Evolutionary conservation across 176 grass and related monocot genomes (phyloP).

Genomic region (Eragrostis nindensis): DNA sequence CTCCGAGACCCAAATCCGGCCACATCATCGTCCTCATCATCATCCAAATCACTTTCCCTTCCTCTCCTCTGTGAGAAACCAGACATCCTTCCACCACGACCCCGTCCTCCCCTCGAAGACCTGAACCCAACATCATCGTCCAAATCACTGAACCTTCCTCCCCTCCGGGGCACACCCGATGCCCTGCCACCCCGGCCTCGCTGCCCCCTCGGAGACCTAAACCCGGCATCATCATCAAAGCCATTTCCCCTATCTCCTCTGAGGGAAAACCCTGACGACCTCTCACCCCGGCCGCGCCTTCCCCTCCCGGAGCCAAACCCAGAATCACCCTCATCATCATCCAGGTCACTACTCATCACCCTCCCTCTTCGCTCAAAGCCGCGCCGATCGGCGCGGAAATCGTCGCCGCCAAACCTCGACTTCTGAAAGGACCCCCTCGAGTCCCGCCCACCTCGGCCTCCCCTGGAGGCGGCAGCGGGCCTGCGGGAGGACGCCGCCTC

Average conservation of each 20-base stretch:
- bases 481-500: slow-evolving; percentile 26
- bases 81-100: slow-evolving; percentile 26
- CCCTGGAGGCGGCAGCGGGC: slow-evolving; percentile 33
- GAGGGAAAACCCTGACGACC: slow-evolving; percentile 33
- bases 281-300: slow-evolving; percentile 35
- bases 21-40: neutral
- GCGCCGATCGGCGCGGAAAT: slow-evolving; percentile 43
- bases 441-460: slow-evolving; percentile 46
- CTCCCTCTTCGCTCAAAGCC: slow-evolving; percentile 47
- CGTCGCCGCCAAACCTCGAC: slow-evolving; percentile 52
- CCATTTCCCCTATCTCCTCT: slow-evolving; percentile 51
- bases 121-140: slow-evolving; percentile 52
- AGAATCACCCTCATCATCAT: slow-evolving; percentile 40
- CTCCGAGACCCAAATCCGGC: slow-evolving; percentile 48
- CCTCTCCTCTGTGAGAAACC: slow-evolving; percentile 45
- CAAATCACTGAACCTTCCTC: slow-evolving; percentile 50
- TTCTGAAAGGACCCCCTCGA: slow-evolving; percentile 45
- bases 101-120: slow-evolving; percentile 44
- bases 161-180: slow-evolving; percentile 8
- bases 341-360: slow-evolving; percentile 28
- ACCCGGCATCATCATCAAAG: slow-evolving; percentile 38
- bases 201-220: slow-evolving; percentile 44
- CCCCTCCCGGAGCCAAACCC: slow-evolving; percentile 55
- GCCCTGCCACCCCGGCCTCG: slow-evolving; percentile 24
- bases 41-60: slow-evolving; percentile 44